Evolutionary conservation across 179 eudicot genomes (phyloP), one percentile per base, ranked within the genome.

Genomic region (Carnegiea gigantea): DNA sequence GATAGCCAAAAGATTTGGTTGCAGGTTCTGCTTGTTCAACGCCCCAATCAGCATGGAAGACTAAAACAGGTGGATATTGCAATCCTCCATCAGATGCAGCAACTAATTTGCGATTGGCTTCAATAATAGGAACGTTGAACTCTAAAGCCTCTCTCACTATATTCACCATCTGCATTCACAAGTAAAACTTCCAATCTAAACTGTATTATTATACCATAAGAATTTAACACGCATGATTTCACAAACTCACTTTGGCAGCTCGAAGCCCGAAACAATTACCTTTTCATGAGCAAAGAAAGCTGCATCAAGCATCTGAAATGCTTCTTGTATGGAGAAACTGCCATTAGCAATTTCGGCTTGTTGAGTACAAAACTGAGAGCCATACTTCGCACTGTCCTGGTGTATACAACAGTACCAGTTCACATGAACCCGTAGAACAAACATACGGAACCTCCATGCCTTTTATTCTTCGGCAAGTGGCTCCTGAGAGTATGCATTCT

Each of bases 21-120:
- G 46, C 72, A 79, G 75, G 59, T 14, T 82, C 83, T 30, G 79
- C 82, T 17, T 86, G 74, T 70, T 85, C 79, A 70, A 64, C 23
- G 43, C 79, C 76, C 98, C 95, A 95, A 30, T 83, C 86, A 30
- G 98, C 80, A 46, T 82, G 88, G 81, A 95, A 95, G 67, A 90
- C 86, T 88, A 93, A 85, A 81, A 40, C 82, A 86, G 98, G 89
- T 77, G 92, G 98, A 87, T 95, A 49, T 9, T 79, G 85, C 78
- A 95, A 85, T 53, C 98, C 98, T 80, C 98, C 98, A 84, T 93
- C 88, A 36, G 62, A 79, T 24, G 88, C 77, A 86, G 97, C 98
- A 43, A 93, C 98, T 75, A 89, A 77, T 71, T 89, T 78, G 36
- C 97, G 87, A 78, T 90, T 85, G 74, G 91, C 89, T 86, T 78